Base-by-base conservation (phyloP, 768 basidiomycete species). In the Amanita molliuscula region DNA sequence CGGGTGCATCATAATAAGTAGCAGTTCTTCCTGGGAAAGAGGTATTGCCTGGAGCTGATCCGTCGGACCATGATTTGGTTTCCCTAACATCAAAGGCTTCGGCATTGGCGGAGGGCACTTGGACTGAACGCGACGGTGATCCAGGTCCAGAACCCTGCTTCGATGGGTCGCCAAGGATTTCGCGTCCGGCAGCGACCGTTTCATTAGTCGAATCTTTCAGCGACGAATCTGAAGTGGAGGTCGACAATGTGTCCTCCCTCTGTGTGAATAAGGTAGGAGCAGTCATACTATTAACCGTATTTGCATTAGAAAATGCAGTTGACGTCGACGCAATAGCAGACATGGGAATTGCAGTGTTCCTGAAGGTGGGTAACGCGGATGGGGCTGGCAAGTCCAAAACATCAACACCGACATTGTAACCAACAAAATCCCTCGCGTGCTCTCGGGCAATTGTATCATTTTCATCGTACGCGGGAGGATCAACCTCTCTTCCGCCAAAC, bases 311-410 rank as follows among this genome's bases (percentile, higher is more conserved):
- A 40, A 29, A 9, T 1, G 44, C 44, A 16, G 40, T 46, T 26
- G 45, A 40, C 11, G 50, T 47, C 35, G 38, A 51, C 13, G 47
- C 53, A 33, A 48, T 21, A 10, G 48, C 48, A n/a, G 26, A 34
- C 20, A 43, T 43, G 26, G 45, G 48, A 15, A 51, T 1, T 11
- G 37, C 37, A 20, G 48, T 34, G 31, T 49, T 52, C 34, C 36
- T 45, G 18, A 52, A 52, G 18, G 13, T 29, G 25, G 75, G 69
- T 3, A 76, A 65, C 6, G 81, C 76, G 6, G 72, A 64, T 0
- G 86, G 86, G 0, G 72, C 80, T 4, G 68, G 68, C 57, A 66
- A 60, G 44, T 67, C 67, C 25, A 68, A 59, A 47, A 67, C 59
- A 41, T 68, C 67, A 13, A 56, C 49, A 11, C 47, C 51, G 1